Conservation (phyloP, 441 rosid genomes). For the Erodium moschatum region DNA sequence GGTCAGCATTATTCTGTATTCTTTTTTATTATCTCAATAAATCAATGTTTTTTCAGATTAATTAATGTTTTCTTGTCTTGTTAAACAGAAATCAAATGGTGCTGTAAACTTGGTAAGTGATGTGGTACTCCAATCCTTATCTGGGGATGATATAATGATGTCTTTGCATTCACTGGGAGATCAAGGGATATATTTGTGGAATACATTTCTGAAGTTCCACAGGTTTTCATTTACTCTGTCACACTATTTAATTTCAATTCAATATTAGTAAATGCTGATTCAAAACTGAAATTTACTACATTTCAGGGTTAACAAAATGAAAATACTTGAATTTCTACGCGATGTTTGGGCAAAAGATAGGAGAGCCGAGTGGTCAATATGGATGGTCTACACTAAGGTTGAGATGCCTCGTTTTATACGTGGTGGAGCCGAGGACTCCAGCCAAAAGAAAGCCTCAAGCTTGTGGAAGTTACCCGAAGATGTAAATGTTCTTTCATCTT, state of each 20-base stretch:
- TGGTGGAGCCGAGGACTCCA: conserved; percentile 54
- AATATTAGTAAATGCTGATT: conserved; percentile 5
- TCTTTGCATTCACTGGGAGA: conserved; percentile 50
- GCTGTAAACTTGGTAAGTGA: conserved; percentile 33
- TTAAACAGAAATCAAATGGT: conserved; percentile 42
- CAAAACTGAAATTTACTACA: conserved; percentile 14
- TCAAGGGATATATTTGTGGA: conserved; percentile 65
- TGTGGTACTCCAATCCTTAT: conserved; percentile 29
- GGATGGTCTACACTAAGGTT: conserved; percentile 91
- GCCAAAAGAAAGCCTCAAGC: conserved; percentile 48
- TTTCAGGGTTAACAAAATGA: conserved; percentile 52
- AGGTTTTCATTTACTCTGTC: conserved; percentile 36
- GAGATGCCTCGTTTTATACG: conserved; percentile 86
- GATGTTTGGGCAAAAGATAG: conserved; percentile 74
- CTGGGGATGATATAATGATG: conserved; percentile 43
- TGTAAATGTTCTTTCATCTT: conserved; percentile 31
- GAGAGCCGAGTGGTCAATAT: conserved; percentile 96
- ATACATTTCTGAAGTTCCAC: conserved; percentile 66
- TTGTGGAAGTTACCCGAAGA: conserved; percentile 56
- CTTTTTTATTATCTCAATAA: conserved; percentile 7
- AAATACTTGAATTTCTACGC: conserved; percentile 51
- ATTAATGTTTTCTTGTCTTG: conserved; percentile 15
- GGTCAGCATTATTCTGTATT: conserved; percentile 33
- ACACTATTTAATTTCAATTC: too few species aligned
- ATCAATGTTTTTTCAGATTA: conserved; percentile 9